These are phyloP conservation scores for Penstemon eatonii DNA, from an alignment of 257 asterid genomes.

Conservation along the genomic window DNA sequence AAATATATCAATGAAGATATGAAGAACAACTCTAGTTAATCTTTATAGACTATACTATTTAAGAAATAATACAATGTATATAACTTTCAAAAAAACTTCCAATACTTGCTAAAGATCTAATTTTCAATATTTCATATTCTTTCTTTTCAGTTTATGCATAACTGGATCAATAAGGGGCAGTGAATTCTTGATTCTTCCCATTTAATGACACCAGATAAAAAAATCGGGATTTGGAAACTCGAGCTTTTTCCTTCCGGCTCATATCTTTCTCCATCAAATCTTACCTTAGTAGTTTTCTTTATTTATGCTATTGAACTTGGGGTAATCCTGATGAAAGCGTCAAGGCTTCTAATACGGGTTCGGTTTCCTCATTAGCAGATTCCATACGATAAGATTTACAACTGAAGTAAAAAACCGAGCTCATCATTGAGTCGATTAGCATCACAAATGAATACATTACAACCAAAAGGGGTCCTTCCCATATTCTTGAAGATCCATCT, in stretches of 20 bases:
- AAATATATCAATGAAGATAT: slow-evolving; percentile 12
- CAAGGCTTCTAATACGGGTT: slow-evolving; percentile 61
- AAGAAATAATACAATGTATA: slow-evolving; percentile 23
- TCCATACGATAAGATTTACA: slow-evolving; percentile 82
- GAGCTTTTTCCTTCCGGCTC: slow-evolving; percentile 8
- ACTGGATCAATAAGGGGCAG: background rate
- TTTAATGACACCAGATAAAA: background rate
- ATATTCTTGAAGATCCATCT: slow-evolving; percentile 83
- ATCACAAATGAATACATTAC: slow-evolving; percentile 76
- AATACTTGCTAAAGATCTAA: slow-evolving; percentile 24
- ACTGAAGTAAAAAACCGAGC: slow-evolving; percentile 86
- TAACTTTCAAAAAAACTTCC: slow-evolving; percentile 10
- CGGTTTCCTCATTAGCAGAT: slow-evolving; percentile 52
- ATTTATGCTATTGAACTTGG: slow-evolving; percentile 33
- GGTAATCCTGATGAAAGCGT: slow-evolving; percentile 42
- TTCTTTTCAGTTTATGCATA: slow-evolving; percentile 18
- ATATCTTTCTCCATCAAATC: slow-evolving; percentile 6
- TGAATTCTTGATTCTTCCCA: slow-evolving; percentile 2
- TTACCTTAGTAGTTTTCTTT: slow-evolving; percentile 19
- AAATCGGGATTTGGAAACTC: background rate
- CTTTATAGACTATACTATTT: slow-evolving; percentile 27
- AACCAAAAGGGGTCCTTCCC: slow-evolving; percentile 98
- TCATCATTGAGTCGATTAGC: slow-evolving; percentile 89
- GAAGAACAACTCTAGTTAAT: slow-evolving; percentile 15
- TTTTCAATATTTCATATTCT: slow-evolving; percentile 28